phyloP scores from a whole-genome alignment of 768 basidiomycete genomes.

The Calocera cornea region DNA sequence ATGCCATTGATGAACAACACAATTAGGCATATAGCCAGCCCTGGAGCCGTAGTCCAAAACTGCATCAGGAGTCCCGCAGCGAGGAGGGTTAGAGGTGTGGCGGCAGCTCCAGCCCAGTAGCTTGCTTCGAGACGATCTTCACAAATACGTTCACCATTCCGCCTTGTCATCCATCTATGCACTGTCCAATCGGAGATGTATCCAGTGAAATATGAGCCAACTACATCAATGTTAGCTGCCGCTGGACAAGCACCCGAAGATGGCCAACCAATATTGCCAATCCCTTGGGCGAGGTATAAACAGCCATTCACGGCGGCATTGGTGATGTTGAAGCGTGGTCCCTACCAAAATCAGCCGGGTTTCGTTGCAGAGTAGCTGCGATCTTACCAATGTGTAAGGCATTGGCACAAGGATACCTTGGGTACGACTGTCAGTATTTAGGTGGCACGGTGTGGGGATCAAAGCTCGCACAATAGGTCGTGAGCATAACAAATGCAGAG shows the following conservation, averaged over 20 bases:
- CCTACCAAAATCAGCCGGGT: not conserved
- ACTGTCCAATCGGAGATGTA: not conserved
- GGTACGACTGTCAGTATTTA: no score
- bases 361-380: not conserved
- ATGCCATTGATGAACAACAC: not conserved
- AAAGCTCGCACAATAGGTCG: not conserved
- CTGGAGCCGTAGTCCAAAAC: not conserved
- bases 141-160: not conserved
- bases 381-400: not conserved
- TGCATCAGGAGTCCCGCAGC: not conserved
- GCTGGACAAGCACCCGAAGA: not conserved
- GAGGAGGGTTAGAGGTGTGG: not conserved
- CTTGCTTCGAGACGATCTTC: not conserved
- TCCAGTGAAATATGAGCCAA: not conserved
- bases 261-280: not conserved
- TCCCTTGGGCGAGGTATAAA: not conserved
- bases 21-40: not conserved
- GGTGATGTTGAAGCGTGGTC: not conserved
- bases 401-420: not conserved
- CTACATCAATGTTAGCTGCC: not conserved
- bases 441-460: no score
- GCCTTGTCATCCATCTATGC: not conserved
- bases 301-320: not conserved
- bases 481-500: not conserved
- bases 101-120: not conserved